These are phyloP conservation scores for Taxawa tesnikishii DNA, from an alignment of 2,329 filamentous ascomycete genomes.

Conservation along the genomic window DNA sequence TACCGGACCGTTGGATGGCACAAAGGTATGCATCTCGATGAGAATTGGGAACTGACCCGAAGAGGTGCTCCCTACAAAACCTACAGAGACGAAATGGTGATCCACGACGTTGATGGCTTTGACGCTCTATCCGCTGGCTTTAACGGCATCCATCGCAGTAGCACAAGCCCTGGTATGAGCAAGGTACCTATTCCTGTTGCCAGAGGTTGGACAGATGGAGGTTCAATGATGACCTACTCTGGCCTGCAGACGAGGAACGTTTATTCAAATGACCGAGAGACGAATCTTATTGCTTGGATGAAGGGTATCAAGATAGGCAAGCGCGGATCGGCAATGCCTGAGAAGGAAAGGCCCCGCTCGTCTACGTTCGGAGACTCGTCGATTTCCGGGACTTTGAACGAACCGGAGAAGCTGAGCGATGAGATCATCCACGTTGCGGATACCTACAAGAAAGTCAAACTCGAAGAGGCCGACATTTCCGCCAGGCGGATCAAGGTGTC, in stretches of 20 bases:
- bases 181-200: slow-evolving; percentile 10
- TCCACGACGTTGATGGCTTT: neutral
- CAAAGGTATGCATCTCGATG: slow-evolving; percentile 53
- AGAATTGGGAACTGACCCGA: slow-evolving; percentile 62
- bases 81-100: slow-evolving; percentile 48
- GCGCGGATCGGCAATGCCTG: slow-evolving; percentile 10
- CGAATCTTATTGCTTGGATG: slow-evolving; percentile 53
- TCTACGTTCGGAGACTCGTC: neutral
- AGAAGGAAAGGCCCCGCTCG: slow-evolving; percentile 1
- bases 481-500: slow-evolving; percentile 43
- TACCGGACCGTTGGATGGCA: slow-evolving; percentile 60
- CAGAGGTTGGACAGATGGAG: slow-evolving; percentile 20
- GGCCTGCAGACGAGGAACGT: slow-evolving; percentile 33
- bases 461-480: slow-evolving; percentile 45
- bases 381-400: slow-evolving; percentile 3
- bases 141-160: no score
- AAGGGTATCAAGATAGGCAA: slow-evolving; percentile 50
- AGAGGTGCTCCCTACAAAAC: slow-evolving; percentile 76
- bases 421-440: slow-evolving; percentile 50
- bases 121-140: neutral
- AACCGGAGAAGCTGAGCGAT: slow-evolving; percentile 42
- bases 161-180: slow-evolving; percentile 11
- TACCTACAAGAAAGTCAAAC: slow-evolving; percentile 47
- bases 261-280: slow-evolving; percentile 28
- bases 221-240: slow-evolving; percentile 34